Conservation (phyloP, 805 yeast species). For the Candida qinlingensis region DNA sequence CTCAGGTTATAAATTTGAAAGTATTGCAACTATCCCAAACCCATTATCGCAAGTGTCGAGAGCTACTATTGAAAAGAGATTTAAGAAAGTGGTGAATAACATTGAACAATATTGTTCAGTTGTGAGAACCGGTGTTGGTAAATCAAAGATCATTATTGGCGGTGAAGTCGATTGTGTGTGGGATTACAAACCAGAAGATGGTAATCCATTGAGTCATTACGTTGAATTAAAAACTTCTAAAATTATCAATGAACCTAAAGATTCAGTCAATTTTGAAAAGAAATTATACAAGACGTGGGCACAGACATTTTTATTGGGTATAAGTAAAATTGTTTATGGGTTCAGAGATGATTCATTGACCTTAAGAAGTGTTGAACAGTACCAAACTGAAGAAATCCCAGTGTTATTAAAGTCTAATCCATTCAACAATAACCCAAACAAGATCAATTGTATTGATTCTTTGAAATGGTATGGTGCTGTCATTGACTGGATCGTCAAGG, state of each 20-base stretch:
- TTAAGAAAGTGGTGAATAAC: constrained; percentile 54
- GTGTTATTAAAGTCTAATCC: constrained; percentile 51
- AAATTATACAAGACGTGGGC: constrained; percentile 86
- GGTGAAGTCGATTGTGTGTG: constrained; percentile 92
- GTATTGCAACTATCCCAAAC: constrained; percentile 62
- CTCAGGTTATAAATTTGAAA: constrained; percentile 84
- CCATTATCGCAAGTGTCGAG: constrained; percentile 74
- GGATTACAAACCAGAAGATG: constrained; percentile 62
- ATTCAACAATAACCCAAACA: constrained; percentile 33
- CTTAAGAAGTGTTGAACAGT: constrained; percentile 70
- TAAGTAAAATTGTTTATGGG: constrained; percentile 77
- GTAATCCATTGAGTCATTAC: constrained; percentile 54
- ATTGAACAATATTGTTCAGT: constrained; percentile 75
- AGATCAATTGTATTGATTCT: constrained; percentile 70
- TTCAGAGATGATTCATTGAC: constrained; percentile 70
- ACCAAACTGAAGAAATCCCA: constrained; percentile 75
- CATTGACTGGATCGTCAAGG: constrained; percentile 66
- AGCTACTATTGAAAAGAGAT: constrained; percentile 60
- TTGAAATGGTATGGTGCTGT: constrained; percentile 84
- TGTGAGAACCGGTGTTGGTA: constrained; percentile 83
- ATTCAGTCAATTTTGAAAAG: constrained; percentile 62
- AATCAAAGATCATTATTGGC: constrained; percentile 59
- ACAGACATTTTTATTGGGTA: constrained; percentile 84
- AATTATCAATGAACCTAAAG: constrained; percentile 48
- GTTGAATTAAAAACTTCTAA: constrained; percentile 77